Base-by-base conservation (phyloP, 1,284 basidiomycete species). In the Inonotus obliquus region DNA sequence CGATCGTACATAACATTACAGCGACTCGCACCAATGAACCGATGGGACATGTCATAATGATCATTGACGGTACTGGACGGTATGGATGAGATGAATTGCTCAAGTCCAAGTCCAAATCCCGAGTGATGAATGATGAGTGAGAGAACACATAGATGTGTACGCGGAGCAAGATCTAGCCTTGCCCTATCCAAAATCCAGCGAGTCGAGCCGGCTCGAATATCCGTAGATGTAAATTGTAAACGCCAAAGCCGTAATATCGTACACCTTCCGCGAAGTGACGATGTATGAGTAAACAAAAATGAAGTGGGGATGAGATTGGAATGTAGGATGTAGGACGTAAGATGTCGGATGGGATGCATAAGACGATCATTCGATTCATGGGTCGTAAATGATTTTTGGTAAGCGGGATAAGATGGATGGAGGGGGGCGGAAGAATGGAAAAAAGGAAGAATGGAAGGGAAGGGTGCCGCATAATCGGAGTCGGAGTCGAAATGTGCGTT, bases 121-220 rank as follows among this genome's bases (percentile, higher is more conserved):
- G n/a, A n/a, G n/a, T n/a, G n/a, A n/a, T n/a, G n/a, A n/a, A n/a
- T n/a, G n/a, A n/a, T n/a, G n/a, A n/a, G n/a, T 47, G 41, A n/a
- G 21, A 45, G 47, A 49, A 49, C 29, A 48, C 32, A 49, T n/a
- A 21, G 10, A 38, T 49, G 27, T 58, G 9, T 38, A 29, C n/a
- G 47, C 17, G 47, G 27, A 49, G 56, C 56, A 58, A 49, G 56
- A 58, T 14, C 37, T 58, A 17, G 47, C 44, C 32, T 37, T 35
- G 44, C 45, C 35, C 45, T 23, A 32, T n/a, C 17, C 38, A n/a
- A 11, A 5, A 39, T 39, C 13, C 38, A 6, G 38, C n/a, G 38
- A 14, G 35, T 48, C 56, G 56, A 58, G 56, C 56, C 56, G 45
- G 56, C 56, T 58, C 56, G 56, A 58, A 2, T 47, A 39, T n/a